Evolutionary conservation across 1,284 basidiomycete genomes (phyloP).

Genomic region (Inonotus hispidus): DNA sequence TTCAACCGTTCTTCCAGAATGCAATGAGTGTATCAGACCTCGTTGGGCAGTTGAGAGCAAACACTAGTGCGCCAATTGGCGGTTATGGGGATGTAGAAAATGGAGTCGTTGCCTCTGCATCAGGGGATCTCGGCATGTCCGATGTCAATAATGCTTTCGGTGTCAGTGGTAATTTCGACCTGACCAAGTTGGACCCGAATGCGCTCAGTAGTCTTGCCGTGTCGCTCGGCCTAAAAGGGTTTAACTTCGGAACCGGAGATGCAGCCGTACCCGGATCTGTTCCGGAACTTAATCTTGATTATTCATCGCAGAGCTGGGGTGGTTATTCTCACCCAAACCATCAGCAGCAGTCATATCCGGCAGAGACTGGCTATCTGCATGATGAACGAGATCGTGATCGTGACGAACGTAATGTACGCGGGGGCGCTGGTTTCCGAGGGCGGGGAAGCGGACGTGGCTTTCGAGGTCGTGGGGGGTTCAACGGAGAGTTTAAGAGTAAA

Average conservation of each 20-base stretch:
- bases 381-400: slow-evolving; percentile 9
- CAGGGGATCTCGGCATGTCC: slow-evolving; percentile 1
- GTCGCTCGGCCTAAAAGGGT: slow-evolving; percentile 13
- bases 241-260: not conserved
- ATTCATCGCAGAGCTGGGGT: not conserved
- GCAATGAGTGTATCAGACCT: slow-evolving; percentile 58
- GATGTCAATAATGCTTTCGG: slow-evolving; percentile 5
- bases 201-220: slow-evolving; percentile 18
- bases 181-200: slow-evolving; percentile 21
- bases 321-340: not conserved
- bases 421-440: slow-evolving; percentile 19
- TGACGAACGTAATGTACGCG: slow-evolving; percentile 7
- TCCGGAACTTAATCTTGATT: not conserved
- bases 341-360: slow-evolving; percentile 1
- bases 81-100: not conserved
- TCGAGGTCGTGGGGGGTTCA: slow-evolving; percentile 40
- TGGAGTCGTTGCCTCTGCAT: not conserved
- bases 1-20: slow-evolving; percentile 60
- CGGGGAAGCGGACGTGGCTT: slow-evolving; percentile 26
- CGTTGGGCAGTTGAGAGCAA: slow-evolving; percentile 51
- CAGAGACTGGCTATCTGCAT: not conserved
- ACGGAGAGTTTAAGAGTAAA: slow-evolving; percentile 63
- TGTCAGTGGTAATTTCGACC: slow-evolving; percentile 4
- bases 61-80: slow-evolving; percentile 1
- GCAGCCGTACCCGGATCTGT: not conserved